Evolutionary conservation across 1,139 yeast species (phyloP), one percentile per base, ranked within the genome.

Genomic region (Hansenula lynferdii): DNA sequence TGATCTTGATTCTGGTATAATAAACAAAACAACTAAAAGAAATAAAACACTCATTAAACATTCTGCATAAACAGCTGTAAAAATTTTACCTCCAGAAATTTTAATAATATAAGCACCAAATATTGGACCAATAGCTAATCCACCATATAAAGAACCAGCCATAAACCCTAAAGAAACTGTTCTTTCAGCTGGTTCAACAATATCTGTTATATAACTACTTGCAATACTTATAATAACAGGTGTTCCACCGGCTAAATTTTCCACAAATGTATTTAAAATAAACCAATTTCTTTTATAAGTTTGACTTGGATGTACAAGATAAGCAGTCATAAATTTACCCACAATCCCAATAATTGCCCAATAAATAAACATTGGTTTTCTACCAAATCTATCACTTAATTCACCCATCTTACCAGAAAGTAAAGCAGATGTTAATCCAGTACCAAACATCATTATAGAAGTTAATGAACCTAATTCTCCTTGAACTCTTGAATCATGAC

Each of bases 61-160:
- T 10, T 62, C 53, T 6, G 51, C 28, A 40, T 47, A 58, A 42
- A 63, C 50, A 8, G 64, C 44, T 5, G 2, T 48, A 36, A 12
- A 58, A 25, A n/a, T 5, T 15, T 12, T 57, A 43, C 32, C 60
- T 35, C 51, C 51, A 40, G 62, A 43, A 43, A 37, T 8, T 18
- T 49, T 42, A 6, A 65, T 41, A 6, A 67, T 28, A 5, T 65
- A 40, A 39, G 80, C 76, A 1, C 85, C 85, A 2, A 71, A 40
- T 26, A 77, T 42, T 0, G 95, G 94, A 1, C 92, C 92, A 14
- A 72, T 21, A 1, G 83, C 80, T 45, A 79, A 55, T 0, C 90
- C 90, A 6, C 70, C 64, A 50, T 72, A 81, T 42, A 82, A 53
- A 19, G 75, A 61, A 0, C 89, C 86, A 40, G 72, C 67, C 23